Percentiles rank a stretch among this genome's conserved stretches.
phyloP scores from a whole-genome alignment of 129 eudicot genomes.

The Ambrosia trifida region DNA sequence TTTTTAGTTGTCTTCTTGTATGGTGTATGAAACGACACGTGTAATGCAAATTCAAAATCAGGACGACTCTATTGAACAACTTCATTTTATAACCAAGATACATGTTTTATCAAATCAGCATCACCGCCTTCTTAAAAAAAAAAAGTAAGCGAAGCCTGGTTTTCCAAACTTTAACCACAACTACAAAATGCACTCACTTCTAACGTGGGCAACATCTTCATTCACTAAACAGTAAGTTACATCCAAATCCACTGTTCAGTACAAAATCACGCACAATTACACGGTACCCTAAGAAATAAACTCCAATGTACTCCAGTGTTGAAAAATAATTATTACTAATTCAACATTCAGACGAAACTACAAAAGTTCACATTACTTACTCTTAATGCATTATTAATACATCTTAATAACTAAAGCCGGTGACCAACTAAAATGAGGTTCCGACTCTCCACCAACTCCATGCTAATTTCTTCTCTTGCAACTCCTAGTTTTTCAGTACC shows the following conservation, averaged over 20 bases:
- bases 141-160: neutral
- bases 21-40: neutral
- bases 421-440: neutral
- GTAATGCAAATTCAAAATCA: conserved; percentile 16
- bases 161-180: neutral
- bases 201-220: neutral
- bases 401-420: neutral
- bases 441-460: neutral
- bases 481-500: neutral
- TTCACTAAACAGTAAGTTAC: conserved; percentile 4
- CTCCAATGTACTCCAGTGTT: conserved; percentile 3
- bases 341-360: neutral
- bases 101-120: neutral
- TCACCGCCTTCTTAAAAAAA: neutral
- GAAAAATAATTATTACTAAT: neutral
- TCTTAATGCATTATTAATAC: neutral
- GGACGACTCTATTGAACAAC: neutral
- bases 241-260: conserved; percentile 1
- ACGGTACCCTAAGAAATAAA: conserved; percentile 2
- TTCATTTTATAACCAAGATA: neutral
- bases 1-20: neutral
- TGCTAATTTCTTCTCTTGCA: neutral
- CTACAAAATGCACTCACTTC: neutral
- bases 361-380: neutral
- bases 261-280: neutral